These are phyloP conservation scores for Russula sp. DNA, from an alignment of 768 basidiomycete species.

Conservation along the genomic window DNA sequence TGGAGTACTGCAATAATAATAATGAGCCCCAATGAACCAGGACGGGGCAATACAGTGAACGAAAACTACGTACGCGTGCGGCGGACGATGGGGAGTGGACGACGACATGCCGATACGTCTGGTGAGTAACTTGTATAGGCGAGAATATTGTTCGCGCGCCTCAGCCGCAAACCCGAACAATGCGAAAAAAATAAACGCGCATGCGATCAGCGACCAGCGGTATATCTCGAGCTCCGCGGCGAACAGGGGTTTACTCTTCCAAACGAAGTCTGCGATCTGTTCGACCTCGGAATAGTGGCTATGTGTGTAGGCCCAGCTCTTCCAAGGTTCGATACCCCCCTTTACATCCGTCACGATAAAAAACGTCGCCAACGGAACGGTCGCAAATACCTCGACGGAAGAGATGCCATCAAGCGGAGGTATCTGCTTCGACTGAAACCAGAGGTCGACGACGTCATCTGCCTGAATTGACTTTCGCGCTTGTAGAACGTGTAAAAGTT, in stretches of 20 bases:
- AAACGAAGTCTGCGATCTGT: conserved; percentile 39
- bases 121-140: not conserved
- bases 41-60: not conserved
- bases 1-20: not conserved
- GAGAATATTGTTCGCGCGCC: not conserved
- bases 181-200: not conserved
- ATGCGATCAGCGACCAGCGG: not conserved
- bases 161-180: conserved; percentile 1
- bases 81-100: not conserved
- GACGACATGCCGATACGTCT: conserved; percentile 32
- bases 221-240: not conserved
- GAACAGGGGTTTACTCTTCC: conserved; percentile 34
- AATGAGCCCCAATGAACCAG: not conserved
- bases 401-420: not conserved
- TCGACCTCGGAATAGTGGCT: conserved; percentile 43
- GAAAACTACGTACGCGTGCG: conserved; percentile 11
- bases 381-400: not conserved
- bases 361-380: not conserved
- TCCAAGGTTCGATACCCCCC: conserved; percentile 34
- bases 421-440: conserved; percentile 37
- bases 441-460: conserved; percentile 16
- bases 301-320: conserved; percentile 52
- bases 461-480: conserved; percentile 31
- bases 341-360: not conserved
- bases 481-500: conserved; percentile 32